These are phyloP conservation scores for Mycena olivaceomarginata DNA, from an alignment of 768 basidiomycete genomes.

Conservation along the genomic window DNA sequence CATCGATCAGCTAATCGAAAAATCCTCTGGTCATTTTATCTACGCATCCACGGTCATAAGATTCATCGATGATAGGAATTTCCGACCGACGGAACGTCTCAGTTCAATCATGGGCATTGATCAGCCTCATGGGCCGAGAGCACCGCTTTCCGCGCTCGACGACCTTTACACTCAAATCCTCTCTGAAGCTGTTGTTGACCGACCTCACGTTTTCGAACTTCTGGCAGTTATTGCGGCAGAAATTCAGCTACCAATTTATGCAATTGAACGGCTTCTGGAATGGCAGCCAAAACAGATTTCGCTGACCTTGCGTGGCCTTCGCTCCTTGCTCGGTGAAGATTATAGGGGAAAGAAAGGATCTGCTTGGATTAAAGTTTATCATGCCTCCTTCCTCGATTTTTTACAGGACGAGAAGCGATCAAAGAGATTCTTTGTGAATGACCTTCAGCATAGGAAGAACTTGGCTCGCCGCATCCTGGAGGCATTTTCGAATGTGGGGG, in stretches of 20 bases:
- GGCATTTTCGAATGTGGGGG: too few relatives aligned
- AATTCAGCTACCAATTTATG: conserved; percentile 6
- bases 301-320: conserved; percentile 13
- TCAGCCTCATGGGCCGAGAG: conserved; percentile 3
- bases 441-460: too few relatives aligned
- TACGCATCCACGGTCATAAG: conserved; percentile 12
- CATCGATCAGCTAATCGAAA: conserved; percentile 16
- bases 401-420: too few relatives aligned
- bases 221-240: conserved; percentile 24
- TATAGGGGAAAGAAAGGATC: not conserved
- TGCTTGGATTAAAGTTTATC: too few relatives aligned
- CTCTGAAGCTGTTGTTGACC: conserved; percentile 18
- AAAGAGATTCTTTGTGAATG: too few relatives aligned
- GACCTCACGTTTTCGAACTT: conserved; percentile 20
- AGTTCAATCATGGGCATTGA: conserved; percentile 16
- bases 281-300: conserved; percentile 13
- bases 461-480: too few relatives aligned
- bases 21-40: not conserved
- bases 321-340: conserved; percentile 13
- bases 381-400: too few relatives aligned
- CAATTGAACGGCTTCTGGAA: conserved; percentile 5
- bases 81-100: conserved; percentile 18
- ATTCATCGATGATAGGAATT: conserved; percentile 22
- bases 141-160: conserved; percentile 17
- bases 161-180: conserved; percentile 18